Evolutionary conservation across 306 rosid genomes (phyloP).

Genomic region (Cicer pinnatifidum): DNA sequence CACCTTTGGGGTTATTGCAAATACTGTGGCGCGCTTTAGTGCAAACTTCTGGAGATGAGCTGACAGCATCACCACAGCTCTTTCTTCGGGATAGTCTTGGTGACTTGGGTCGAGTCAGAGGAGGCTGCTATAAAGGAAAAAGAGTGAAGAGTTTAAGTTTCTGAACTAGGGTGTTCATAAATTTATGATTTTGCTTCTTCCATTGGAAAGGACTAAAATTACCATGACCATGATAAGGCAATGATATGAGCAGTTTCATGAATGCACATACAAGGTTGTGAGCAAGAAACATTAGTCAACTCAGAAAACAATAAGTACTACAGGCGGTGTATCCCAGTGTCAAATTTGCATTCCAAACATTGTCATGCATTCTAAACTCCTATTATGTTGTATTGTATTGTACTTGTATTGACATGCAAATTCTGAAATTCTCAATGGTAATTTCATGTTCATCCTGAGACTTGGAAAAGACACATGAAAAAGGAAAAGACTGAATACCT

Average conservation of each 20-base stretch:
- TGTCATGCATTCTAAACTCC: background rate
- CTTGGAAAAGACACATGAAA: slow-evolving; percentile 15
- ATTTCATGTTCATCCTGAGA: slow-evolving; percentile 27
- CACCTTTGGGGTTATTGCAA: slow-evolving; percentile 46
- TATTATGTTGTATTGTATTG: slow-evolving; percentile 12
- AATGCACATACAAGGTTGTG: slow-evolving; percentile 11
- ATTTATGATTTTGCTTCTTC: slow-evolving; percentile 18
- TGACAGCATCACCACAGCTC: slow-evolving; percentile 76
- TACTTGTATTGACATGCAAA: slow-evolving; percentile 22
- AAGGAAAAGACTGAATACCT: slow-evolving; percentile 57
- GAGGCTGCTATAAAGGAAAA: slow-evolving; percentile 63
- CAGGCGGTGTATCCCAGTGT: background rate
- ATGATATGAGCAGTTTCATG: background rate
- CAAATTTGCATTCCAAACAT: slow-evolving; percentile 31
- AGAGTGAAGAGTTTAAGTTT: slow-evolving; percentile 9
- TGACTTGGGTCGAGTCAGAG: slow-evolving; percentile 88
- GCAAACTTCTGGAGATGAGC: slow-evolving; percentile 44
- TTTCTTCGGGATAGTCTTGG: slow-evolving; percentile 85
- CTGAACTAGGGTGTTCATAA: slow-evolving; percentile 14
- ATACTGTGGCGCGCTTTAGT: slow-evolving; percentile 66
- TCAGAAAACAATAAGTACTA: slow-evolving; percentile 19
- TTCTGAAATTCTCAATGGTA: slow-evolving; percentile 17
- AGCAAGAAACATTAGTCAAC: slow-evolving; percentile 2
- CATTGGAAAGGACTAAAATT: slow-evolving; percentile 16
- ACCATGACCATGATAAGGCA: slow-evolving; percentile 32